Percentiles rank a stretch among this genome's conserved stretches.
phyloP scores from a whole-genome alignment of 306 rosid genomes.

The Leucaena leucocephala region DNA sequence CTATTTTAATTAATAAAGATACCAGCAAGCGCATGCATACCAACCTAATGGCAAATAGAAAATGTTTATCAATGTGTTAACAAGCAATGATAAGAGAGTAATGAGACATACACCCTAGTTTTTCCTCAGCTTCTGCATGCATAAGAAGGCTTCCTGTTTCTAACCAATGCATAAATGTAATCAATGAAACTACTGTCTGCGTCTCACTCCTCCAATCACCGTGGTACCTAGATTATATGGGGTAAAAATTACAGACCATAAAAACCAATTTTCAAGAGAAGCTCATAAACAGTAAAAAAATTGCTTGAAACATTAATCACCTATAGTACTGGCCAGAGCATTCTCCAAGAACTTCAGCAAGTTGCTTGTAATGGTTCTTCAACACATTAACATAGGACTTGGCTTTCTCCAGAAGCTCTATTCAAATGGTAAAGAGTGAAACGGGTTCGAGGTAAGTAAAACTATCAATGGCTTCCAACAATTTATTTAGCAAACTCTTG shows the following conservation, averaged over 20 bases:
- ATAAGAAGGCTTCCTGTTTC: slow-evolving; percentile 83
- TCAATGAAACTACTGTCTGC: slow-evolving; percentile 80
- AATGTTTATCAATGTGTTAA: slow-evolving; percentile 1
- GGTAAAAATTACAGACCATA: slow-evolving; percentile 17
- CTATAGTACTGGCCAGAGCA: slow-evolving; percentile 71
- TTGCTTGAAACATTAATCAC: slow-evolving; percentile 34
- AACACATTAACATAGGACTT: slow-evolving; percentile 64
- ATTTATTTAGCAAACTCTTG: neutral
- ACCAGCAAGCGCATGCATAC: slow-evolving; percentile 11
- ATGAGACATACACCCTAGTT: slow-evolving; percentile 71
- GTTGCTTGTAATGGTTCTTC: slow-evolving; percentile 71
- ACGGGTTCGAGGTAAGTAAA: neutral
- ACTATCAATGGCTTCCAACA: neutral
- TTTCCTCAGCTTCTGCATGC: slow-evolving; percentile 77
- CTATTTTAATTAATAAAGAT: neutral
- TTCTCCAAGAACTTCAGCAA: slow-evolving; percentile 67
- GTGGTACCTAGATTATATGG: slow-evolving; percentile 62
- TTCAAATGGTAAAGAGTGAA: slow-evolving; percentile 3
- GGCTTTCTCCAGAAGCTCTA: slow-evolving; percentile 84
- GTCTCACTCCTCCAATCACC: slow-evolving; percentile 97
- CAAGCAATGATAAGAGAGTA: slow-evolving; percentile 5
- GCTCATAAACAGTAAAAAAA: neutral
- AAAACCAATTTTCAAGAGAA: slow-evolving; percentile 3
- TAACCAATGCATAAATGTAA: slow-evolving; percentile 89
- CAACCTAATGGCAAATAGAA: neutral